Base-by-base conservation (phyloP, 2,329 filamentous ascomycete species). In the Zymoseptoria pseudotritici region DNA sequence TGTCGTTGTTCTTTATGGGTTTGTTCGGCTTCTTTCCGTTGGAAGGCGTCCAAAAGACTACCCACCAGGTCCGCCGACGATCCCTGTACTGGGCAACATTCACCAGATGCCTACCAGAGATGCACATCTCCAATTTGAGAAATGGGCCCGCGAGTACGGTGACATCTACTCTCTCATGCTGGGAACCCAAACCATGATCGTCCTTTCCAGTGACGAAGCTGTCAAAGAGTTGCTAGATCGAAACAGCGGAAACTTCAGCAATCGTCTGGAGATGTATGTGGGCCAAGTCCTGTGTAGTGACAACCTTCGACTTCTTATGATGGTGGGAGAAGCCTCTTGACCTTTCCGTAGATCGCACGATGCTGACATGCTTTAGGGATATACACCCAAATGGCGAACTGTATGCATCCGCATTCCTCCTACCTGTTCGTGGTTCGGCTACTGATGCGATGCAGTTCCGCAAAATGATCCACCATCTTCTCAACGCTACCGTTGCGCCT, bases 61-160 rank as follows among this genome's bases (percentile, higher is more conserved):
- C 19, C 69, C 68, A 17, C 68, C 67, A 8, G 68, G 69, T 1
- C 69, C 67, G 31, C 67, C 68, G 4, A 71, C 68, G 2, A 11
- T 70, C 2, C 69, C 69, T 5, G 31, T 70, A 4, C 58, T 71
- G 6, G 68, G 69, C 0, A 70, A 71, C 52, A 63, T 71, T 9
- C 69, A 70, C 50, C 67, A 73, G 72, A 79, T 82, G 67, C 79
- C 79, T 0, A 70, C 66, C 2, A 59, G 70, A 21, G 69, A 79
- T 55, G 69, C 70, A 0, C 77, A 81, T 57, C 63, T 78, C 0
- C 78, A 81, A 60, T 81, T 81, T 56, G 69, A 79, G 52, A 77
- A 79, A 65, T 83, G 81, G 81, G 80, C 80, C 0, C 63, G 76
- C 2, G 73, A 81, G 64, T 82, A 83, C 54, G 77, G 80, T 2